Evolutionary conservation across 75 land plant genomes (phyloP), one percentile per base, ranked within the genome.

Genomic region (Cryptomeria japonica): DNA sequence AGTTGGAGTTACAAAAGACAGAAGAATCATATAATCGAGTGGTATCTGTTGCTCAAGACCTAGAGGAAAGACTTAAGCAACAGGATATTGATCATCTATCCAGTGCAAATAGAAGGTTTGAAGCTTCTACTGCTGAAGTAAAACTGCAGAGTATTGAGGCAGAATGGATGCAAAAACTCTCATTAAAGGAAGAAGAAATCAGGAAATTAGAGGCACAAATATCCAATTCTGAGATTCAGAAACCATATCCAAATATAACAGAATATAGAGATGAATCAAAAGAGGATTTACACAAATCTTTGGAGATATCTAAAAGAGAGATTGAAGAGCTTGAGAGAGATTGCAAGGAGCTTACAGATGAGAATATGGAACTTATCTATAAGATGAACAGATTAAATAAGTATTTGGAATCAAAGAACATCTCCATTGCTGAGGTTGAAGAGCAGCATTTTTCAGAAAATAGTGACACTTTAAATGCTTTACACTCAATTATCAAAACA

Each of bases 241-340:
- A 84, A 61, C 85, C 36, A 87, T 36, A 1, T 14, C 13, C 38
- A 14, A 49, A 49, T 64, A 37, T 28, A 39, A 80, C 31, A 31
- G n/a, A 15, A 58, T 22, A 58, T 42, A 46, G 58, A 19, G 86
- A 80, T 28, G 73, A 87, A 38, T 87, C 32, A 68, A 72, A 84
- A 72, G 36, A 79, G 32, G 83, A 91, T 86, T 86, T 92, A 42
- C 70, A 84, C 36, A 86, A 86, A 72, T 94, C 92, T 90, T 72
- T 93, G 86, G 92, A 93, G 76, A 82, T 11, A 15, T 83, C 97
- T 76, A 97, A 87, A 89, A 89, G 80, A 80, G 96, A 97, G 76
- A 85, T 97, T 28, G 92, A 90, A 83, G 99, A 97, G 88, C 92
- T 96, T 32, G 99, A 97, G 91, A 91, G 83, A 39, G 99, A 97